Evolutionary conservation across 2,329 filamentous ascomycete species (phyloP), one percentile per base, ranked within the genome.

Genomic region (Chaetomiaceae sp.): DNA sequence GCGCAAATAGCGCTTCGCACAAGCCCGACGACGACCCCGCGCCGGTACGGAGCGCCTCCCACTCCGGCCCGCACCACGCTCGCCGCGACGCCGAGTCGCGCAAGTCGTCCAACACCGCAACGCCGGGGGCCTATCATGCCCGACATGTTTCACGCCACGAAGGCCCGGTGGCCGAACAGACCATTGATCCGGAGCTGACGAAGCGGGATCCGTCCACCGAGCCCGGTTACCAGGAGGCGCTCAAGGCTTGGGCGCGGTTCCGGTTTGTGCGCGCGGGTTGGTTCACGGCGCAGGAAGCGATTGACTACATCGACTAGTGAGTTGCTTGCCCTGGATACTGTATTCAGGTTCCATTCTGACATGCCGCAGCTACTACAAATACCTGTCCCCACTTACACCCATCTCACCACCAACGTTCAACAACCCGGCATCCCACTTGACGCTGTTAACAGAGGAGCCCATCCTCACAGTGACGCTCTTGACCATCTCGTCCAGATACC

Each of bases 191-290:
- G 6, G 71, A 71, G 50, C 64, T 77, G 44, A 71, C 70, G 56
- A 71, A 74, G 59, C 63, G 75, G 37, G 71, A 74, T 53, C 63
- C 75, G 57, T 69, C 75, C 57, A 61, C 72, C 46, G 75, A 82
- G 57, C 73, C 77, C 27, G 77, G 83, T 47, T 85, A 85, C 61
- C 73, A 80, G 38, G 82, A 88, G 54, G 91, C 91, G 0, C 73
- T 96, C 55, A 85, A 83, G 64, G 87, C 90, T n/a, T 99, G 94
- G 94, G 84, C 86, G 2, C 80, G 90, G 59, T 91, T 96, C 68
- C 85, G 91, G 39, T 97, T 97, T 67, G 92, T 97, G n/a, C 85
- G 91, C 50, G 91, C 91, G 8, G 94, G 94, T 9, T 97, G 92
- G 92, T 94, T 99, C 68, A 95, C 91, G 0, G 88, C 92, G 0